These are phyloP conservation scores for Geotrichum histeridarum DNA, from an alignment of 1,139 yeast genomes.

Conservation along the genomic window DNA sequence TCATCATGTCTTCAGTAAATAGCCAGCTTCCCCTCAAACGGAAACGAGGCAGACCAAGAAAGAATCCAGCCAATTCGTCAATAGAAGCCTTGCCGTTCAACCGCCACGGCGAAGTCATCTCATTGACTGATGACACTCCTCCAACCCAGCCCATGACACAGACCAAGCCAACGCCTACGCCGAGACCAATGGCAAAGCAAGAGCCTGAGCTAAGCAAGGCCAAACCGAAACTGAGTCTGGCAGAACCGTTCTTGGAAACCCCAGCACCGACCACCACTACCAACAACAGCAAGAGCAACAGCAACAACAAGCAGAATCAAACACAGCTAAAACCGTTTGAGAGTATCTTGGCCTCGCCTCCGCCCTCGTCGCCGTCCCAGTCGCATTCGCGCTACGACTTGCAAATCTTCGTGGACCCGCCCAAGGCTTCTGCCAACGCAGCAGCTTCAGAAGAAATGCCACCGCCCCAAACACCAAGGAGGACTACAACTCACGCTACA, in stretches of 20 bases:
- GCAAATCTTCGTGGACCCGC: neutral
- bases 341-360: neutral
- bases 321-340: no score
- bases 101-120: constrained; percentile 1
- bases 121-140: neutral
- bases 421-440: neutral
- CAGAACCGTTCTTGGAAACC: constrained; percentile 2
- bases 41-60: constrained; percentile 1
- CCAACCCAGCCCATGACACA: neutral
- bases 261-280: neutral
- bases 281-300: no score
- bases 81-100: neutral
- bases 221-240: neutral
- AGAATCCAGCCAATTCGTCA: neutral
- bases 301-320: no score
- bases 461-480: neutral
- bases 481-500: neutral
- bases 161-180: neutral
- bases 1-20: neutral
- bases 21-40: neutral
- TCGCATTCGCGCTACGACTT: neutral
- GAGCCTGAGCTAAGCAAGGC: no score
- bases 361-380: neutral
- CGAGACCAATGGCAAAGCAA: neutral
- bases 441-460: neutral